Evolutionary conservation across 768 basidiomycete genomes (phyloP).

Genomic region (Tephrocybe sp.): DNA sequence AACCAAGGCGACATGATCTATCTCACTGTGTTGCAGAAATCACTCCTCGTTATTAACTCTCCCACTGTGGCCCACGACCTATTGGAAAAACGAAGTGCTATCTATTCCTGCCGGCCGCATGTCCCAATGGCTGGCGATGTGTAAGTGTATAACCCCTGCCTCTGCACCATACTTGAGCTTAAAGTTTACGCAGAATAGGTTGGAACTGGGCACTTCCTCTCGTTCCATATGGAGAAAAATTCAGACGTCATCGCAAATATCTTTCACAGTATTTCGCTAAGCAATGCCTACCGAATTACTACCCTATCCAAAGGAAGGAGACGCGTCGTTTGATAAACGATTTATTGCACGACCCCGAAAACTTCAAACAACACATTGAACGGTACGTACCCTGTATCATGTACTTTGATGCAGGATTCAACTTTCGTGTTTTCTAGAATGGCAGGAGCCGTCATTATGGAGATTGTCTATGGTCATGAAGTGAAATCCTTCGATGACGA

Average conservation of each 20-base stretch:
- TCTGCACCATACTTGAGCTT: neutral
- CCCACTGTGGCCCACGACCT: conserved; percentile 1
- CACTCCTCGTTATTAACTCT: conserved; percentile 5
- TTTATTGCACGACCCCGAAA: conserved; percentile 2
- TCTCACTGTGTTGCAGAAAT: neutral
- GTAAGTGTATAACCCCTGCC: neutral
- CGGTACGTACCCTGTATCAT: neutral
- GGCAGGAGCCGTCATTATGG: conserved; percentile 7
- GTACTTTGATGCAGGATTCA: neutral
- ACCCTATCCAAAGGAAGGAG: conserved; percentile 1
- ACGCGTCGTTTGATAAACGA: neutral
- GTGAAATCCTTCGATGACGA: neutral
- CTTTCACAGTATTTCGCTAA: conserved; percentile 6
- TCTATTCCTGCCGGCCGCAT: conserved; percentile 6
- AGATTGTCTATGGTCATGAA: conserved; percentile 6
- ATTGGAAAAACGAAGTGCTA: conserved; percentile 3
- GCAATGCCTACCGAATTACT: neutral
- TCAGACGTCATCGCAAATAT: conserved; percentile 1
- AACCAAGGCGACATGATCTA: conserved; percentile 4
- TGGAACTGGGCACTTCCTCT: conserved; percentile 3
- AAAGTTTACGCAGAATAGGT: neutral
- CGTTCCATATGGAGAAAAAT: neutral
- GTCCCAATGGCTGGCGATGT: conserved; percentile 7
- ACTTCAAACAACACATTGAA: conserved; percentile 3
- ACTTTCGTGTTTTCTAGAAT: neutral